These are phyloP conservation scores for Babjeviella inositovora DNA, from an alignment of 805 yeast species.

Conservation along the genomic window DNA sequence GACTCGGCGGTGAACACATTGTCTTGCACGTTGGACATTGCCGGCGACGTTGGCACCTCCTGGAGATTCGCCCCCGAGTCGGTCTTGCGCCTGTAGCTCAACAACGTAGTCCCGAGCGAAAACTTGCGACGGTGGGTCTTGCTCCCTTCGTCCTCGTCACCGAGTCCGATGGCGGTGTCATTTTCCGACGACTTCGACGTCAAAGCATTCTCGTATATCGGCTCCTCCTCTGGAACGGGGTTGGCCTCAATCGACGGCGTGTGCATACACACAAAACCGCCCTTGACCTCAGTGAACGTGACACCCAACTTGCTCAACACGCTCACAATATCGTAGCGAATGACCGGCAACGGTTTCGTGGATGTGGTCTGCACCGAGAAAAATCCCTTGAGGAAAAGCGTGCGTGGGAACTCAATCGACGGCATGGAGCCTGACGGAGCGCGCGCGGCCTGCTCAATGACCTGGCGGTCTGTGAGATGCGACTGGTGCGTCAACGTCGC, in stretches of 20 bases:
- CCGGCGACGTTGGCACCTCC: conserved; percentile 17
- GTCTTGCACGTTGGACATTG: conserved; percentile 16
- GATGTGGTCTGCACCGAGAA: conserved; percentile 92
- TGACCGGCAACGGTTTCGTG: conserved; percentile 79
- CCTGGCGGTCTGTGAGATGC: conserved; percentile 19
- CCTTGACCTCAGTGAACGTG: conserved; percentile 75
- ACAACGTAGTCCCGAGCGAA: conserved; percentile 40
- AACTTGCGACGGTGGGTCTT: conserved; percentile 44
- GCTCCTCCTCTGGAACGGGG: conserved; percentile 10
- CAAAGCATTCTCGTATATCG: conserved; percentile 21
- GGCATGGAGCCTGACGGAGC: conserved; percentile 79
- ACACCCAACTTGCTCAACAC: conserved; percentile 68
- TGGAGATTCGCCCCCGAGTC: conserved; percentile 9
- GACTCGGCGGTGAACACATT: conserved; percentile 28
- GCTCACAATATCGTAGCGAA: conserved; percentile 68
- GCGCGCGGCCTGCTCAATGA: conserved; percentile 23
- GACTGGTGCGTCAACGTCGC: no score
- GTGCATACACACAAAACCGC: conserved; percentile 82
- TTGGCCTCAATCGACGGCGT: conserved; percentile 24
- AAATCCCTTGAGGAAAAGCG: conserved; percentile 82
- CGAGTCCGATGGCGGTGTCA: conserved; percentile 13
- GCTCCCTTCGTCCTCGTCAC: conserved; percentile 13
- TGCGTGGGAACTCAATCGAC: conserved; percentile 84
- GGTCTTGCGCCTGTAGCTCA: conserved; percentile 34
- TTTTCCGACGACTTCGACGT: conserved; percentile 9